Conservation (phyloP, 2,329 filamentous ascomycete species). For the Fusarium solani-melongenae region DNA sequence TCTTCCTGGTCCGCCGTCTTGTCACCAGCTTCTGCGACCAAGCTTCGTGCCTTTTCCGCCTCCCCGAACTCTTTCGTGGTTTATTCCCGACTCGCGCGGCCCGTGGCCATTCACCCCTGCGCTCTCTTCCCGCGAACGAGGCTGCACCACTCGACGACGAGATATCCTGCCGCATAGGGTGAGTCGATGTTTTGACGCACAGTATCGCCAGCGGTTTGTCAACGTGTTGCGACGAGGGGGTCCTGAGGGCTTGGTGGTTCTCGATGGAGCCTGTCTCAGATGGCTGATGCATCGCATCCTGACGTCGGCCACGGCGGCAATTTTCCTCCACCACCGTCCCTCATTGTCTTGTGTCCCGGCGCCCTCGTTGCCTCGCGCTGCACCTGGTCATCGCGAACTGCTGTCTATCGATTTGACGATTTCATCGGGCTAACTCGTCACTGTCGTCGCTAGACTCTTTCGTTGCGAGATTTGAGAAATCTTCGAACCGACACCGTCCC, state of each 20-base stretch:
- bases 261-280: conserved; percentile 39
- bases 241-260: conserved; percentile 27
- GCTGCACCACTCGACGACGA: conserved; percentile 29
- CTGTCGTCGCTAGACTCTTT: conserved; percentile 21
- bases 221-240: conserved; percentile 41
- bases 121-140: conserved; percentile 33
- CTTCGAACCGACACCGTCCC: conserved; percentile 22
- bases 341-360: conserved; percentile 22
- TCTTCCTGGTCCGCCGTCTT: conserved; percentile 30
- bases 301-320: conserved; percentile 35
- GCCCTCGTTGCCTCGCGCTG: conserved; percentile 26
- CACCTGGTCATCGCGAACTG: conserved; percentile 22
- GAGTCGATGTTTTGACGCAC: conserved; percentile 32
- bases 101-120: conserved; percentile 36
- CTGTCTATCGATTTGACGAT: conserved; percentile 11
- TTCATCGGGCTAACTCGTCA: conserved; percentile 28
- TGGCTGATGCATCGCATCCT: conserved; percentile 41
- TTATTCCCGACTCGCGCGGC: conserved; percentile 39
- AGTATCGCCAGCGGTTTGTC: conserved; percentile 28
- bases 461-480: conserved; percentile 25
- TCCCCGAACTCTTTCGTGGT: conserved; percentile 43
- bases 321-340: conserved; percentile 29
- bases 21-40: conserved; percentile 35
- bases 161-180: conserved; percentile 32
- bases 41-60: conserved; percentile 39